A percentile compares a stretch with the other conserved stretches of the same genome.
phyloP scores from a whole-genome alignment of 805 yeast species.

The Saccharomycopsis synnaedendra region DNA sequence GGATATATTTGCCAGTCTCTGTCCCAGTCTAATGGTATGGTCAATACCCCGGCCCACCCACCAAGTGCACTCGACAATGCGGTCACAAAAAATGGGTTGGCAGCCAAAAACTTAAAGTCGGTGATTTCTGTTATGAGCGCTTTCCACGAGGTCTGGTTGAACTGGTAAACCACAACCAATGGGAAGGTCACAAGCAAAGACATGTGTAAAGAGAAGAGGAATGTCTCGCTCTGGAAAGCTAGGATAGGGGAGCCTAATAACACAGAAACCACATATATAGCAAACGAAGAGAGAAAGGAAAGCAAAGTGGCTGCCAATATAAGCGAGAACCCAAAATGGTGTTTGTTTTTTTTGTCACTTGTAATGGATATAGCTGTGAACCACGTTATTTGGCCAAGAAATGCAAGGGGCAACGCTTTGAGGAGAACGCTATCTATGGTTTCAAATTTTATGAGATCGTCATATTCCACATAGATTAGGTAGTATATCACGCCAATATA shows the following conservation, averaged over 20 bases:
- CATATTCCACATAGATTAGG: conserved; percentile 12
- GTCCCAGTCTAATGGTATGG: conserved; percentile 97
- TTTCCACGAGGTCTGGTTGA: conserved; percentile 39
- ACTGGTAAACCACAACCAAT: conserved; percentile 40
- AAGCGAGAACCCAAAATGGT: conserved; percentile 12
- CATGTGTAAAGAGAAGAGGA: conserved; percentile 48
- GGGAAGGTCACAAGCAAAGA: conserved; percentile 53
- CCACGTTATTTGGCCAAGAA: conserved; percentile 14
- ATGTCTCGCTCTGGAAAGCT: conserved; percentile 40
- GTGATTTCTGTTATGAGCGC: conserved; percentile 2
- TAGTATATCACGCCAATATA: conserved; percentile 18
- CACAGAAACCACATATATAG: conserved; percentile 30
- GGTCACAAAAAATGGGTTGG: conserved; percentile 8
- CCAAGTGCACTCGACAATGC: conserved; percentile 36
- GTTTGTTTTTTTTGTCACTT: not conserved
- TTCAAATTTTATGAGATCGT: conserved; percentile 11
- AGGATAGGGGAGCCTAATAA: conserved; percentile 77
- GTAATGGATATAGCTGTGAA: not conserved
- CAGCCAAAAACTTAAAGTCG: conserved; percentile 4
- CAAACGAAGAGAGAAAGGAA: conserved; percentile 18
- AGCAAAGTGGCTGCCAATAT: conserved; percentile 9
- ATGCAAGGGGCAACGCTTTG: conserved; percentile 12
- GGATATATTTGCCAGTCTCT: conserved; percentile 98
- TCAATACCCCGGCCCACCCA: conserved; percentile 87
- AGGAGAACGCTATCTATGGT: conserved; percentile 12